Percentiles rank a stretch among this genome's conserved stretches.
Evolutionary conservation across 305 asterid species (phyloP).

Genomic region (Fraxinus floribunda): DNA sequence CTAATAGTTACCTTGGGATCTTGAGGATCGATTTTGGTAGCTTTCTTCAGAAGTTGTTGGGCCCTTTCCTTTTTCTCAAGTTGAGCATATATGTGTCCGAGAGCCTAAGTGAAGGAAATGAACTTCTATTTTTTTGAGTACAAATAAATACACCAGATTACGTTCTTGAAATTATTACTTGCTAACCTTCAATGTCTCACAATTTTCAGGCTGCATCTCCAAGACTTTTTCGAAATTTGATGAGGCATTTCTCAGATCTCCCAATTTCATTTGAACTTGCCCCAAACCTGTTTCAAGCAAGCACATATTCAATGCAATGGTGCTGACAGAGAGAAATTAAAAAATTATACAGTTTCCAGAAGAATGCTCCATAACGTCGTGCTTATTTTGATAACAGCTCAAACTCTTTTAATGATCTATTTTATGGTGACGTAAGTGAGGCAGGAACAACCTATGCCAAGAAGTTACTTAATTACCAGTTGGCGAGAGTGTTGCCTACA

Average conservation of each 20-base stretch:
- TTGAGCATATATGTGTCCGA: slow-evolving; percentile 82
- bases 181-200: slow-evolving; percentile 82
- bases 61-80: slow-evolving; percentile 90
- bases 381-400: not conserved
- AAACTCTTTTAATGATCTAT: not conserved
- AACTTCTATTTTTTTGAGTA: slow-evolving; percentile 18
- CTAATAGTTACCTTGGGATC: slow-evolving; percentile 73
- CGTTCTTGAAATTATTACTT: slow-evolving; percentile 18
- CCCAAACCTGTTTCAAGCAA: slow-evolving; percentile 68
- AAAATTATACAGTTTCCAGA: not conserved
- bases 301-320: slow-evolving; percentile 18
- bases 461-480: not conserved
- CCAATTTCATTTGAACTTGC: slow-evolving; percentile 94
- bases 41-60: slow-evolving; percentile 75
- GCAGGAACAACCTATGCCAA: not conserved
- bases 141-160: slow-evolving; percentile 6
- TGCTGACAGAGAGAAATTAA: not conserved
- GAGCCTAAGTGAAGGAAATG: slow-evolving; percentile 51
- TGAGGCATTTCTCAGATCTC: slow-evolving; percentile 83
- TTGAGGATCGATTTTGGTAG: slow-evolving; percentile 84
- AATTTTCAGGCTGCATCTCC: slow-evolving; percentile 92
- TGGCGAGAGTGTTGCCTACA: not conserved
- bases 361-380: not conserved
- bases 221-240: slow-evolving; percentile 86
- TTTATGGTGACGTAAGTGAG: not conserved